phyloP scores from a whole-genome alignment of 441 rosid genomes.

The Adansonia rubrostipa region DNA sequence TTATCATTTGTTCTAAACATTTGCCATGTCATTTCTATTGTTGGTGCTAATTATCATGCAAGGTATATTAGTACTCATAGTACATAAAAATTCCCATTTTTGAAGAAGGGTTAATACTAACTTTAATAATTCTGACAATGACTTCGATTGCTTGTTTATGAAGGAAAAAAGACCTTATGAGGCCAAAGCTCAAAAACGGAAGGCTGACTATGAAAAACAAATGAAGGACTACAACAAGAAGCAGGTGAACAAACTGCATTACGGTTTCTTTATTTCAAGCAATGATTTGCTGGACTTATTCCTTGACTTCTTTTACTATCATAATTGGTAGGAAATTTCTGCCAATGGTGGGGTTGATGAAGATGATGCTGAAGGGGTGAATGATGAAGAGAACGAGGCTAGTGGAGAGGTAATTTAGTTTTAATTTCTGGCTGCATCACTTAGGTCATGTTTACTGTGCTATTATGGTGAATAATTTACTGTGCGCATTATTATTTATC shows the following conservation, averaged over 20 bases:
- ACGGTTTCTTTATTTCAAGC: neutral
- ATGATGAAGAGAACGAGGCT: slow-evolving; percentile 56
- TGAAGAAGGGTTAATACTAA: neutral
- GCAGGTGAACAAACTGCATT: slow-evolving; percentile 41
- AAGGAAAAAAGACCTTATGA: slow-evolving; percentile 68
- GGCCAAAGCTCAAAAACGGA: slow-evolving; percentile 64
- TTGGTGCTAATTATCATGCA: neutral
- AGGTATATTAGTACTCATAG: neutral
- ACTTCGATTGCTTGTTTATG: neutral
- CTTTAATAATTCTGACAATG: neutral
- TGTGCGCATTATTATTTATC: neutral
- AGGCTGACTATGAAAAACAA: slow-evolving; percentile 58
- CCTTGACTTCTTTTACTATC: neutral
- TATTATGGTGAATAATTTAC: neutral
- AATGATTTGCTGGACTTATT: neutral
- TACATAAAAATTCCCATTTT: neutral
- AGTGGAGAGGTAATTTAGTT: slow-evolving; percentile 44
- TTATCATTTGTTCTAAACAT: neutral
- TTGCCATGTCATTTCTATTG: neutral
- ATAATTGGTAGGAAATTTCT: slow-evolving; percentile 38
- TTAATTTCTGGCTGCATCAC: neutral
- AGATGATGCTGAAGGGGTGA: slow-evolving; percentile 46
- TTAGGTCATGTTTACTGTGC: neutral
- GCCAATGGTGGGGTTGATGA: slow-evolving; percentile 56
- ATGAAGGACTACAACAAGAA: slow-evolving; percentile 67